These are phyloP conservation scores for Thoreauomyces humboldtii DNA, from an alignment of 192 early-diverging fungal species.

Conservation along the genomic window DNA sequence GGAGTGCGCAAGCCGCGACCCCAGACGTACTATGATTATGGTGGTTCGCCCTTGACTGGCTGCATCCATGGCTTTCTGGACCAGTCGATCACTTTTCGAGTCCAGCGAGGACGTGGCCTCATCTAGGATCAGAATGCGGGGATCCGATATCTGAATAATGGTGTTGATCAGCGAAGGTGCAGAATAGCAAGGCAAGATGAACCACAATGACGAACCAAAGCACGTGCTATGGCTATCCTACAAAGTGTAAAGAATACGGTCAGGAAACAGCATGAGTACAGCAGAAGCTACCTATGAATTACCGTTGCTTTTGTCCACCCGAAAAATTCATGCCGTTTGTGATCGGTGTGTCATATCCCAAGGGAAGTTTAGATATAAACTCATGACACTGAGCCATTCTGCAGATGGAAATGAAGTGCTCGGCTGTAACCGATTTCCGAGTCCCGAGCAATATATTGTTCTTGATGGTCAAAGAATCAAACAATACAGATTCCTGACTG, in stretches of 20 bases:
- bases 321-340: constrained; percentile 18
- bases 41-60: constrained; percentile 68
- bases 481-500: constrained; percentile 71
- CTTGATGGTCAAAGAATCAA: constrained; percentile 49
- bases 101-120: constrained; percentile 71
- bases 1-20: too few relatives aligned
- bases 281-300: too few relatives aligned
- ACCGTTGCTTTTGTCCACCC: constrained; percentile 85
- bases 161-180: constrained; percentile 46
- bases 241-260: too few relatives aligned
- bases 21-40: too few relatives aligned
- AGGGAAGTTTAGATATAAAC: constrained; percentile 67
- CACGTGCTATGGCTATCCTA: constrained; percentile 85
- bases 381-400: constrained; percentile 64
- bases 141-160: too few relatives aligned
- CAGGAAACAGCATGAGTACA: too few relatives aligned
- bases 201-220: too few relatives aligned
- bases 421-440: constrained; percentile 60
- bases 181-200: too few relatives aligned
- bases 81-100: constrained; percentile 43
- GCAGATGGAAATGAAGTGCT: constrained; percentile 45
- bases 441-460: constrained; percentile 53
- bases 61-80: constrained; percentile 53
- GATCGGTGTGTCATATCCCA: constrained; percentile 61
- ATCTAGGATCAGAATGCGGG: constrained; percentile 58